These are phyloP conservation scores for Eucalyptus melliodora DNA, from an alignment of 345 rosid genomes.

Conservation along the genomic window DNA sequence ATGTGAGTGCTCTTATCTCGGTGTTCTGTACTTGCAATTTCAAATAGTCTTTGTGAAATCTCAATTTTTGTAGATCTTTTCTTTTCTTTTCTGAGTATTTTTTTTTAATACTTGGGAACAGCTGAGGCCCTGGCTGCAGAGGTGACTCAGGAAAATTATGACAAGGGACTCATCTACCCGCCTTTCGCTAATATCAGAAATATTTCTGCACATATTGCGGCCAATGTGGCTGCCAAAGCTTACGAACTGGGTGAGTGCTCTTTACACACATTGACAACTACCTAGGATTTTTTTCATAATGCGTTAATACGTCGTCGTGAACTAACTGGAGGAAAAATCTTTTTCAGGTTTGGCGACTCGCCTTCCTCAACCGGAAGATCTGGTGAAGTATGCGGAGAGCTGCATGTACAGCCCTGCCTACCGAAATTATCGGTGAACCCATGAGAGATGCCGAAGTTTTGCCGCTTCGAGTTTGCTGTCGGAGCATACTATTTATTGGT, in stretches of 20 bases:
- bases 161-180: slow-evolving; percentile 78
- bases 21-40: not conserved
- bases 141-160: slow-evolving; percentile 66
- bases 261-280: not conserved
- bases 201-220: slow-evolving; percentile 92
- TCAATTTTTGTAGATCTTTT: not conserved
- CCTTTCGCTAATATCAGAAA: slow-evolving; percentile 80
- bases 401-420: slow-evolving; percentile 91
- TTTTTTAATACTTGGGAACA: not conserved
- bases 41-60: not conserved
- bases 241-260: slow-evolving; percentile 72
- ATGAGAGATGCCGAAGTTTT: not conserved
- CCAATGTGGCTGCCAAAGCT: slow-evolving; percentile 78
- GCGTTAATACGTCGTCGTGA: not conserved
- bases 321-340: not conserved
- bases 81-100: not conserved
- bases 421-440: slow-evolving; percentile 43
- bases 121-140: slow-evolving; percentile 89
- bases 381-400: slow-evolving; percentile 69
- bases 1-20: slow-evolving; percentile 21
- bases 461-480: not conserved
- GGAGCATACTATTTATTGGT: not conserved
- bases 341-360: slow-evolving; percentile 72
- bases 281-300: not conserved
- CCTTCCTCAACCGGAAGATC: slow-evolving; percentile 71